Base-by-base conservation (phyloP, 768 basidiomycete species). In the Tephrocybe sp. region DNA sequence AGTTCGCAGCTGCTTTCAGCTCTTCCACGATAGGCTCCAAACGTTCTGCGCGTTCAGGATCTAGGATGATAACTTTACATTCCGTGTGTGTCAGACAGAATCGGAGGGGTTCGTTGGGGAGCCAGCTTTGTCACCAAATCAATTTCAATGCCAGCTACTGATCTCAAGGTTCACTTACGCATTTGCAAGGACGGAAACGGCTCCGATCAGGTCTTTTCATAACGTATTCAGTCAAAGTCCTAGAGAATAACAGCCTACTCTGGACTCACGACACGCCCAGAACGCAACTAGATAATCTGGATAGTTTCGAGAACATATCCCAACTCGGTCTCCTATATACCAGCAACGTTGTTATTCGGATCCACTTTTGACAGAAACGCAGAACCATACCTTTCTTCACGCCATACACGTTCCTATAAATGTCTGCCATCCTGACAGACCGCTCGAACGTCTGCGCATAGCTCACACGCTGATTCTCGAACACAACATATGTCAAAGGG, bases 271-370 rank as follows among this genome's bases (percentile, higher is more conserved):
- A 54, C 72, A 73, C 9, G 78, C 81, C 75, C 73, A 81, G 57
- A 77, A 80, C 2, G 68, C 66, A 36, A 74, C 64, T 8, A 78
- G 49, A 55, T 69, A 79, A 33, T 78, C 76, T 15, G 76, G 73
- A 48, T 69, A 71, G 58, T 82, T 82, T 21, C 78, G 70, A 46
- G 75, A 72, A 50, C 74, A 73, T 32, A 83, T 73, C 2, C 65
- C 77, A 33, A 81, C 71, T 47, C 72, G 61, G 53, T 75, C 73
- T 21, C 73, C 71, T 70, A 46, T n/a, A 52, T 14, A 14, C 14
- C 7, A 17, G 38, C 3, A 3, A 18, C 11, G 28, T 17, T 26
- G 25, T 34, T 25, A 30, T 45, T 17, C 44, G 25, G 43, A 30
- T 39, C 15, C 23, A 20, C 21, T 24, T 0, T 26, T 30, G 28